These are phyloP conservation scores for Talaromyces stipitatus DNA, from an alignment of 495 filamentous ascomycete species.

Conservation along the genomic window DNA sequence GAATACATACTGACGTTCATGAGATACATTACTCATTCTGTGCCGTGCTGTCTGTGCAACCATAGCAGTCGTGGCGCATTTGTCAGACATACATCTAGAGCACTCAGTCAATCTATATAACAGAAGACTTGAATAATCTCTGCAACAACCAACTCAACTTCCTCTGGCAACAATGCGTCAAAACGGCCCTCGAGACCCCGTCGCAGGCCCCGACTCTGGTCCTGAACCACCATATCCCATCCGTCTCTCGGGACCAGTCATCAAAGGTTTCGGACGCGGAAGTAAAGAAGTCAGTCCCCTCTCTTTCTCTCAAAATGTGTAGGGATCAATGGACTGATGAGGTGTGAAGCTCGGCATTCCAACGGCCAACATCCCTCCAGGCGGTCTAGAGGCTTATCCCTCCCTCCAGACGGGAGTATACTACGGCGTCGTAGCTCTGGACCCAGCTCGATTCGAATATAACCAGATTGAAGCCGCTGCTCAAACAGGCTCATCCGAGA, in stretches of 20 bases:
- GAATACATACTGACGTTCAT: neutral
- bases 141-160: neutral
- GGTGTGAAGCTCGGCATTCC: slow-evolving; percentile 88
- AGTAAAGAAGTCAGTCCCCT: slow-evolving; percentile 61
- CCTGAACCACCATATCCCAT: slow-evolving; percentile 76
- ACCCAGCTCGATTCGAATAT: slow-evolving; percentile 23
- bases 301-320: neutral
- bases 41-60: neutral
- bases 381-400: slow-evolving; percentile 63
- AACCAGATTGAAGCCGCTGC: neutral
- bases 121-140: too few species aligned
- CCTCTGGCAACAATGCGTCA: slow-evolving; percentile 22
- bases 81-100: neutral
- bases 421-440: slow-evolving; percentile 75
- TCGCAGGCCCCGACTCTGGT: slow-evolving; percentile 62
- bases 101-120: too few species aligned
- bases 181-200: slow-evolving; percentile 45
- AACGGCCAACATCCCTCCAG: slow-evolving; percentile 90
- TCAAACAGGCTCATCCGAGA: neutral
- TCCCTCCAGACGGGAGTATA: slow-evolving; percentile 75
- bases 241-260: slow-evolving; percentile 71
- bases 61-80: neutral
- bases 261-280: slow-evolving; percentile 89
- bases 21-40: neutral
- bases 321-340: too few species aligned